Evolutionary conservation across 177 flowering plant species (phyloP), one percentile per base, ranked within the genome.

Genomic region (Vitis hybrid): DNA sequence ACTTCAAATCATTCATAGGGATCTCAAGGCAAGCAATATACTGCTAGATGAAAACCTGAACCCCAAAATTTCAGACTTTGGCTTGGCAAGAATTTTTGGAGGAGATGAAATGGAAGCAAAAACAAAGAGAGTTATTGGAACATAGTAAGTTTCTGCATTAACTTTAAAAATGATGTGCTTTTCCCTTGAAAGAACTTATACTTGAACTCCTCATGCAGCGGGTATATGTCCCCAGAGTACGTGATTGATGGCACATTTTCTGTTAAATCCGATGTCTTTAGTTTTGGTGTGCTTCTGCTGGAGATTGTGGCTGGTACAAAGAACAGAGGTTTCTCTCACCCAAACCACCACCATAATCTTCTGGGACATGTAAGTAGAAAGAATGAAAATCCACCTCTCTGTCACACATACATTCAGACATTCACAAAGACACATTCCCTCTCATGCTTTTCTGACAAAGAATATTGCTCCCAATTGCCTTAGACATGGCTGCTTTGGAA

Each of bases 1-100:
- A 63, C 60, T 85, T 51, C 78, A 77, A 60, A 81, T 87, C 51
- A 77, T 83, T 15, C 87, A 87, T 50, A 66, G 87, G 60, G 88
- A 87, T 70, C 79, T 84, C 18, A 18, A 18, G 18, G 18, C 18
- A 18, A 18, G 18, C 18, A 18, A 18, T 18, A 18, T 18, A 18
- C 18, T 18, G 18, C 18, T 18, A 18, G 18, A 18, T 18, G 18
- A 18, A 18, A 18, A 18, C 18, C 18, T 18, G 18, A 84, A 82
- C 62, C 89, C 91, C 0, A 60, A 60, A 60, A 60, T 60, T 60
- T 62, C 52, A 15, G 65, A 62, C n/a, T 62, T 48, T 48, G 65
- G 65, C 52, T 39, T 62, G 65, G 65, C 65, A 5, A 62, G 54
- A 62, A 62, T 48, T 62, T 62, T 62, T 45, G 52, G 65, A 50